These are phyloP conservation scores for Arthrobotrys sinensis DNA, from an alignment of 2,329 filamentous ascomycete species.

Conservation along the genomic window DNA sequence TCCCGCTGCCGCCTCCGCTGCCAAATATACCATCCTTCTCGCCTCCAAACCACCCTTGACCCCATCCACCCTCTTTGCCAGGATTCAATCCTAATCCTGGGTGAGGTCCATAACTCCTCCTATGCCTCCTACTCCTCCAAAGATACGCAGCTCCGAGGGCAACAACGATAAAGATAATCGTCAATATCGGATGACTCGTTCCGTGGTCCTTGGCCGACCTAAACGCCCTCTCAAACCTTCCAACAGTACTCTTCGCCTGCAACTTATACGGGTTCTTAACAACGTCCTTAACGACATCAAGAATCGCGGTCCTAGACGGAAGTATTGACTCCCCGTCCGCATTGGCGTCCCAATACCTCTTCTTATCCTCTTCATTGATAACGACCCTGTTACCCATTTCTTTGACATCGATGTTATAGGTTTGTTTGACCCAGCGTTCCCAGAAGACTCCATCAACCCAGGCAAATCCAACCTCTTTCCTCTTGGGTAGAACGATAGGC, in stretches of 20 bases:
- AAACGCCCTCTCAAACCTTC: constrained; percentile 79
- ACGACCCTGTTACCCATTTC: constrained; percentile 91
- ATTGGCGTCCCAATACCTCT: constrained; percentile 94
- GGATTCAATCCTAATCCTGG: constrained; percentile 50
- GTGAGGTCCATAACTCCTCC: constrained; percentile 39
- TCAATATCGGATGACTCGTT: constrained; percentile 69
- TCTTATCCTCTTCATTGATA: constrained; percentile 97
- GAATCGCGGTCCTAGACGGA: constrained; percentile 88
- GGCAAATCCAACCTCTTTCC: constrained; percentile 92
- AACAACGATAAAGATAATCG: constrained; percentile 59
- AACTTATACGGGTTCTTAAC: constrained; percentile 79
- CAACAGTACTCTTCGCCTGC: constrained; percentile 82
- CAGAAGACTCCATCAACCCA: constrained; percentile 98
- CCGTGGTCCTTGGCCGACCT: constrained; percentile 68
- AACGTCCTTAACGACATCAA: constrained; percentile 85
- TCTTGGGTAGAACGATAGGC: constrained; percentile 89
- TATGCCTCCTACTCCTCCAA: constrained; percentile 31
- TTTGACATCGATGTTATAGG: constrained; percentile 88
- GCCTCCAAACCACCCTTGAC: constrained; percentile 52
- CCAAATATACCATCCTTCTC: constrained; percentile 59
- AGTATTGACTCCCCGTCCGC: constrained; percentile 91
- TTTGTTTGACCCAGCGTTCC: constrained; percentile 96
- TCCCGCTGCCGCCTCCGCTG: constrained; percentile 42
- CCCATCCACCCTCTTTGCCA: constrained; percentile 54
- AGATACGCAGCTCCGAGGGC: constrained; percentile 27